These are phyloP conservation scores for Arthrobotrys entomopaga DNA, from an alignment of 2,329 filamentous ascomycete species.

Conservation along the genomic window DNA sequence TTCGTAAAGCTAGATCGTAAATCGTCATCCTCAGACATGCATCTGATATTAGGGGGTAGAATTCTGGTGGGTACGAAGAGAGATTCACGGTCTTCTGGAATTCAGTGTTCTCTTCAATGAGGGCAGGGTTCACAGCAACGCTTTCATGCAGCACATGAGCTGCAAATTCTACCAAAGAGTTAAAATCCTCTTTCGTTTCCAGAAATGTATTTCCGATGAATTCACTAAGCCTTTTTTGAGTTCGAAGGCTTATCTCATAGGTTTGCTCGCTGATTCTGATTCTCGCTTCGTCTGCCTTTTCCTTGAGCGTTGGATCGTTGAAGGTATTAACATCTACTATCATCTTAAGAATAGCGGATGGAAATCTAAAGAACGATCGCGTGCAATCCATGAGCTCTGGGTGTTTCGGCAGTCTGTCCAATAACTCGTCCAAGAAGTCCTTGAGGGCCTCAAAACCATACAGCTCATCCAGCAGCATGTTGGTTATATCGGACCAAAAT, in stretches of 20 bases:
- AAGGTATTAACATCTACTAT: conserved; percentile 41
- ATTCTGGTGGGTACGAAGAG: conserved; percentile 36
- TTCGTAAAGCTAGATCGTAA: conserved; percentile 46
- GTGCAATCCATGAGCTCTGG: conserved; percentile 53
- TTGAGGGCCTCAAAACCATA: conserved; percentile 55
- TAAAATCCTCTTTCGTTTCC: conserved; percentile 50
- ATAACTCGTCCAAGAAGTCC: conserved; percentile 49
- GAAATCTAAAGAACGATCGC: conserved; percentile 29
- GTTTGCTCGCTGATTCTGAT: conserved; percentile 46
- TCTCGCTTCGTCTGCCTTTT: conserved; percentile 47
- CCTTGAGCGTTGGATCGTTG: conserved; percentile 48
- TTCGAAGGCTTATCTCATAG: conserved; percentile 51
- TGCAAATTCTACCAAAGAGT: conserved; percentile 42
- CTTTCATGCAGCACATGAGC: conserved; percentile 47
- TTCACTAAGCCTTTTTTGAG: conserved; percentile 53
- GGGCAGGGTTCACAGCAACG: conserved; percentile 27
- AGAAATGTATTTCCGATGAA: conserved; percentile 47
- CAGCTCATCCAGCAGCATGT: conserved; percentile 54
- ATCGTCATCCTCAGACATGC: conserved; percentile 49
- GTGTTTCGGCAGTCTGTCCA: conserved; percentile 55
- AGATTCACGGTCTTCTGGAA: conserved; percentile 40
- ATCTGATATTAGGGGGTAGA: conserved; percentile 43
- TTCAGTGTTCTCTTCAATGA: conserved; percentile 44
- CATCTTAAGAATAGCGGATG: conserved; percentile 38
- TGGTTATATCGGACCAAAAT: conserved; percentile 43